Conservation (phyloP, 352 stramenopile genomes). For the Globisporangium irregulare region DNA sequence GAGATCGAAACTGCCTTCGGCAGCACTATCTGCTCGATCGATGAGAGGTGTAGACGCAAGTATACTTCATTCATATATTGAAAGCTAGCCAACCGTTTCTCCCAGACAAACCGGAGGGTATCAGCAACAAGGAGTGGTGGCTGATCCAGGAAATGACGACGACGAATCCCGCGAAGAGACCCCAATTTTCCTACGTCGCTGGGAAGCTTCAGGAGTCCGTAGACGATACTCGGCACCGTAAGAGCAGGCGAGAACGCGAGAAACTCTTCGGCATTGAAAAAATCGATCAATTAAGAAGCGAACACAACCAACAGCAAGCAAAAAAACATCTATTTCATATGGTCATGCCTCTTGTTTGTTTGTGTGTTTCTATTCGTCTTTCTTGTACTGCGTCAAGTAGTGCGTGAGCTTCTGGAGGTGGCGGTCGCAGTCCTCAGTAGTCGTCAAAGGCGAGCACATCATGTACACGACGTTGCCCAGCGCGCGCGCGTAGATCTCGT, state of each 20-base stretch:
- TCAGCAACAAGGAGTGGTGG: neutral
- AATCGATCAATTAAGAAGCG: neutral
- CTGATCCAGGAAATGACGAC: neutral
- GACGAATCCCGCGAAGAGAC: neutral
- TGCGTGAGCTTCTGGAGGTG: conserved; percentile 49
- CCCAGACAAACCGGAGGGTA: neutral
- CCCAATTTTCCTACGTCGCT: neutral
- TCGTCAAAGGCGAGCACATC: conserved; percentile 82
- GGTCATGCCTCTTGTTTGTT: neutral
- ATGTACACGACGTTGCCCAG: conserved; percentile 85
- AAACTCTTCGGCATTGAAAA: neutral
- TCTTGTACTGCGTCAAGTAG: conserved; percentile 33
- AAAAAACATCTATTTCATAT: neutral
- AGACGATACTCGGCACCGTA: neutral
- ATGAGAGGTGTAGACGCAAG: conserved; percentile 36
- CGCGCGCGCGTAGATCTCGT: conserved; percentile 75
- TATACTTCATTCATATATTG: conserved; percentile 59
- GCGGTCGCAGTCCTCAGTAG: conserved; percentile 52
- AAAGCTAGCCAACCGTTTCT: neutral
- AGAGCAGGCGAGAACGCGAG: neutral
- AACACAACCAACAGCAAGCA: neutral
- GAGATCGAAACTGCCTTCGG: conserved; percentile 35
- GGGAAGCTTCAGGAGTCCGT: conserved; percentile 1
- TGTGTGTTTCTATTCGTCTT: neutral
- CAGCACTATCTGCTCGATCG: conserved; percentile 27